phyloP scores from a whole-genome alignment of 768 basidiomycete species.

The Auriscalpium orientale region DNA sequence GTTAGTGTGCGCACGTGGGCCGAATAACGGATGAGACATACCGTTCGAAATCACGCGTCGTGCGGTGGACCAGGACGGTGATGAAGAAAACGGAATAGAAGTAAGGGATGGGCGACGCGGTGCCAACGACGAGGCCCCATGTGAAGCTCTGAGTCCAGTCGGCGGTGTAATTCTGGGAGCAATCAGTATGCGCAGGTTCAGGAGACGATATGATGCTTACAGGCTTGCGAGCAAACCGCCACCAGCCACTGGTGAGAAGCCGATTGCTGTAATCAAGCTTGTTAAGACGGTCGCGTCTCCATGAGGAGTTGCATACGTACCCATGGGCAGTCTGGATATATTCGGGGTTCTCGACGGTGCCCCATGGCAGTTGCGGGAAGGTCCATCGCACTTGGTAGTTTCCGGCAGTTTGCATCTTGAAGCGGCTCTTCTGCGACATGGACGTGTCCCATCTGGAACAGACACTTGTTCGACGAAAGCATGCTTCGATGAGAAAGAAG shows the following conservation, averaged over 20 bases:
- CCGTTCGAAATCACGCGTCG: conserved; percentile 91
- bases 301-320: conserved; percentile 28
- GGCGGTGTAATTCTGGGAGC: conserved; percentile 78
- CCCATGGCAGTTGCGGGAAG: conserved; percentile 89
- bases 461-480: neutral
- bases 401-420: conserved; percentile 96
- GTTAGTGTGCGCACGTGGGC: conserved; percentile 2
- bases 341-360: conserved; percentile 76
- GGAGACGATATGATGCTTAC: conserved; percentile 32
- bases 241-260: conserved; percentile 88
- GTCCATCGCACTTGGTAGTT: conserved; percentile 79
- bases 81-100: conserved; percentile 98
- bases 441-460: conserved; percentile 76
- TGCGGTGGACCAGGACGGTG: conserved; percentile 84
- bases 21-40: conserved; percentile 23
- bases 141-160: conserved; percentile 83
- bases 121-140: conserved; percentile 77
- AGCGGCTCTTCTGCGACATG: conserved; percentile 94
- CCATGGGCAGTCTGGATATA: conserved; percentile 93
- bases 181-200: neutral
- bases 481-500: neutral
- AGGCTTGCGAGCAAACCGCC: conserved; percentile 91
- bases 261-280: conserved; percentile 52
- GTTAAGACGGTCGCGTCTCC: neutral
- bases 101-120: conserved; percentile 80